Evolutionary conservation across 2,329 filamentous ascomycete genomes (phyloP).

Genomic region (Ophiostoma quercus): DNA sequence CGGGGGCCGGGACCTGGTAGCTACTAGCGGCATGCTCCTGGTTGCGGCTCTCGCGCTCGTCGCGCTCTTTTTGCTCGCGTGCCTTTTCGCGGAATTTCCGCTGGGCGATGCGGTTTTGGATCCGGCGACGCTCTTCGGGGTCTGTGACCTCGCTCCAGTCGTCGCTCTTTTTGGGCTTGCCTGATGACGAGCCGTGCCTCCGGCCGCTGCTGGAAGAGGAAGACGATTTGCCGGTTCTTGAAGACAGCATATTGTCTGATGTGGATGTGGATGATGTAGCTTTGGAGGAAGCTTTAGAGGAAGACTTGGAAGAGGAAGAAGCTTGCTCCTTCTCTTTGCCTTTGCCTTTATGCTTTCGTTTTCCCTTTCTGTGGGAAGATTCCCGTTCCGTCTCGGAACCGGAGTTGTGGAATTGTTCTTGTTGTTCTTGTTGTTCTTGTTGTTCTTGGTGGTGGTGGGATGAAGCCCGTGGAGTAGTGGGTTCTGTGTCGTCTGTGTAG

Average conservation of each 20-base stretch:
- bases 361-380: neutral
- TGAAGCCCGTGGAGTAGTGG: neutral
- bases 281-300: neutral
- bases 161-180: constrained; percentile 48
- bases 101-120: constrained; percentile 72
- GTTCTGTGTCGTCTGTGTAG: neutral
- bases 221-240: constrained; percentile 28
- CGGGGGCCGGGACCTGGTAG: constrained; percentile 56
- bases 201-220: constrained; percentile 25
- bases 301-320: constrained; percentile 9
- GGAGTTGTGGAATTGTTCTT: constrained; percentile 24
- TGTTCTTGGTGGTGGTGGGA: neutral
- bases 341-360: neutral
- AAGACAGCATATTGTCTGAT: constrained; percentile 16
- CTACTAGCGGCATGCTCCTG: constrained; percentile 57
- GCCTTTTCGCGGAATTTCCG: constrained; percentile 70
- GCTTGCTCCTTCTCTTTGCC: constrained; percentile 17
- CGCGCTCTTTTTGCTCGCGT: constrained; percentile 61
- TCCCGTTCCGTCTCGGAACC: constrained; percentile 33
- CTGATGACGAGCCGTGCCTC: constrained; percentile 21
- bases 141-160: constrained; percentile 68
- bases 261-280: constrained; percentile 27
- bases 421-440: neutral
- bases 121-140: constrained; percentile 64
- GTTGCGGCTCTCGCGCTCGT: constrained; percentile 59